phyloP scores from a whole-genome alignment of 2,329 filamentous ascomycete species.

The Sclerotinia trifoliorum region DNA sequence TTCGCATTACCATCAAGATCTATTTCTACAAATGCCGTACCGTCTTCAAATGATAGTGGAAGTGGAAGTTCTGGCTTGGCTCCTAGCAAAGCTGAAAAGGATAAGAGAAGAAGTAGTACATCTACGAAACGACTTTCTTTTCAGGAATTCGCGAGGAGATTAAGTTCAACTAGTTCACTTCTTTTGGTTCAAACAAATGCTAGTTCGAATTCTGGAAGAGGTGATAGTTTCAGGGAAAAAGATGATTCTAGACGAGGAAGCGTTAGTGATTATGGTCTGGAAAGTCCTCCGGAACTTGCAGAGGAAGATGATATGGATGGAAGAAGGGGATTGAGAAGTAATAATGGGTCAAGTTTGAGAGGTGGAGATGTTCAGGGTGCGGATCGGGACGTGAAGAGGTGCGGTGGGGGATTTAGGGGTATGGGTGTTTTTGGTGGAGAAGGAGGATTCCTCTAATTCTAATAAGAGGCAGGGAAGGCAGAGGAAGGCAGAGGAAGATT shows the following conservation, averaged over 20 bases:
- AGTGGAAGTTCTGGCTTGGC: slow-evolving; percentile 26
- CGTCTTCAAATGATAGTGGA: slow-evolving; percentile 29
- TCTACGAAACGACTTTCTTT: slow-evolving; percentile 60
- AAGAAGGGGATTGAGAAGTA: neutral
- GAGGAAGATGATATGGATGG: neutral
- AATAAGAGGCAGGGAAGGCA: neutral
- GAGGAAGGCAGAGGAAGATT: neutral
- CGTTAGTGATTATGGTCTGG: slow-evolving; percentile 5
- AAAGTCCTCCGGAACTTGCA: neutral
- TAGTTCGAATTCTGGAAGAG: slow-evolving; percentile 34
- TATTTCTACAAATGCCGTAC: slow-evolving; percentile 32
- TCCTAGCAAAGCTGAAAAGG: slow-evolving; percentile 28
- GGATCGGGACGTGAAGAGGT: slow-evolving; percentile 3
- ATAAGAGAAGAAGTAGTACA: slow-evolving; percentile 52
- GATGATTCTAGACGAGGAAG: slow-evolving; percentile 30
- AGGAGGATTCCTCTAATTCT: neutral
- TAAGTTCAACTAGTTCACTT: slow-evolving; percentile 59
- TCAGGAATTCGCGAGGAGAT: slow-evolving; percentile 58
- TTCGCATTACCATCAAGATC: slow-evolving; percentile 36
- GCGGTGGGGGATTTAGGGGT: neutral
- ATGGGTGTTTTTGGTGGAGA: slow-evolving; percentile 13
- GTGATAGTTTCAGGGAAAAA: slow-evolving; percentile 31
- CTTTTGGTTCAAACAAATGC: slow-evolving; percentile 59
- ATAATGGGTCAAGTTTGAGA: neutral
- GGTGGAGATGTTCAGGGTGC: neutral